These are phyloP conservation scores for Neurospora cerealis DNA, from an alignment of 495 filamentous ascomycete genomes.

Conservation along the genomic window DNA sequence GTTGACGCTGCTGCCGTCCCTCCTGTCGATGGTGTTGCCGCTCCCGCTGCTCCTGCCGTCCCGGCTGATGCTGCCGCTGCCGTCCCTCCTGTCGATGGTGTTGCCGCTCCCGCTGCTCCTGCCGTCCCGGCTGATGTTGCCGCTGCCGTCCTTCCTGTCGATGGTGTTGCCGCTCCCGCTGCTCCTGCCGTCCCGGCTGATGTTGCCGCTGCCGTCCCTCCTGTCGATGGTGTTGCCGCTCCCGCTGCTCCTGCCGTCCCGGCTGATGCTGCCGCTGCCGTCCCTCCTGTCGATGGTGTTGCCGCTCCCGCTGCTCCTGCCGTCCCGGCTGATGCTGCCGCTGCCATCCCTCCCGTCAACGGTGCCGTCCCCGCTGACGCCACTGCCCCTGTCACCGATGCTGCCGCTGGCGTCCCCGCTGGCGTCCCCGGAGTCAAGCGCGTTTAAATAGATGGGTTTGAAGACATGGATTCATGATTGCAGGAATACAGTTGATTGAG, in stretches of 20 bases:
- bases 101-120: too few species aligned
- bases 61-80: not conserved
- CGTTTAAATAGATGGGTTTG: not conserved
- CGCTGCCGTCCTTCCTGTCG: not conserved
- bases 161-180: not conserved
- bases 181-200: not conserved
- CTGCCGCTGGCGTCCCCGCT: not conserved
- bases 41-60: not conserved
- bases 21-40: not conserved
- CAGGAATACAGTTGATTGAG: constrained; percentile 45
- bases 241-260: not conserved
- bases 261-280: not conserved
- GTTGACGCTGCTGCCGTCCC: too few species aligned
- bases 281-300: not conserved
- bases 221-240: not conserved
- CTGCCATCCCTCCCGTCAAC: not conserved
- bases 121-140: constrained; percentile 30
- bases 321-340: not conserved
- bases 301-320: constrained; percentile 34
- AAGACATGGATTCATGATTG: constrained; percentile 26
- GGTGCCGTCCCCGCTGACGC: constrained; percentile 36
- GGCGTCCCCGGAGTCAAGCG: not conserved
- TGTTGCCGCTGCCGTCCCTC: not conserved
- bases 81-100: too few species aligned
- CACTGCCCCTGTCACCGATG: constrained; percentile 75